phyloP scores from a whole-genome alignment of 225 moss, liverwort and hornwort genomes.

The Asterella californica region DNA sequence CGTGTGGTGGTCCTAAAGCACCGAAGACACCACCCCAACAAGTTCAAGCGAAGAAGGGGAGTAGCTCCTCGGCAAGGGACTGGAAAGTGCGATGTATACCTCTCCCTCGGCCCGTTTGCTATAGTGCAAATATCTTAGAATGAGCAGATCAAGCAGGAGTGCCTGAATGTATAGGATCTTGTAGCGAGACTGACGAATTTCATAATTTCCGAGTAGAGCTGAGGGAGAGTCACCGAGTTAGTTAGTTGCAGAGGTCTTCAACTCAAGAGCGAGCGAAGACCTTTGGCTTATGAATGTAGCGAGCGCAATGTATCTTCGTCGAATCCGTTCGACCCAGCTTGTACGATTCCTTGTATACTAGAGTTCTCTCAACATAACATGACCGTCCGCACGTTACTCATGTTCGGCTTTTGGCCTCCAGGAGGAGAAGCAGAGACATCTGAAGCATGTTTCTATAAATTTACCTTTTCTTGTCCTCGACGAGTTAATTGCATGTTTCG shows the following conservation, averaged over 20 bases:
- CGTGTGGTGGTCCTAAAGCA: slow-evolving; percentile 19
- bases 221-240: not conserved
- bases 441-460: not conserved
- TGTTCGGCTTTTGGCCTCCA: slow-evolving; percentile 3
- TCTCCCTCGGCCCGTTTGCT: slow-evolving; percentile 41
- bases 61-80: slow-evolving; percentile 26
- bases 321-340: not conserved
- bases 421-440: not conserved
- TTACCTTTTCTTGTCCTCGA: not conserved
- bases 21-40: slow-evolving; percentile 13
- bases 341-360: slow-evolving; percentile 8
- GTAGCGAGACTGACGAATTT: not conserved
- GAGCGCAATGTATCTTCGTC: not conserved
- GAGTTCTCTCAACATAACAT: not conserved
- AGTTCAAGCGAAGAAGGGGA: slow-evolving; percentile 19
- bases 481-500: not conserved
- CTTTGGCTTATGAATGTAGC: not conserved
- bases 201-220: not conserved
- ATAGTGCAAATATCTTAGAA: slow-evolving; percentile 34
- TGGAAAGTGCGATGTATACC: slow-evolving; percentile 38
- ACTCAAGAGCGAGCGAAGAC: not conserved
- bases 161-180: not conserved
- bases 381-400: not conserved
- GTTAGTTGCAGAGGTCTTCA: not conserved
- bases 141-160: slow-evolving; percentile 4